phyloP scores from a whole-genome alignment of 805 yeast genomes.

The Lipomyces japonicus region DNA sequence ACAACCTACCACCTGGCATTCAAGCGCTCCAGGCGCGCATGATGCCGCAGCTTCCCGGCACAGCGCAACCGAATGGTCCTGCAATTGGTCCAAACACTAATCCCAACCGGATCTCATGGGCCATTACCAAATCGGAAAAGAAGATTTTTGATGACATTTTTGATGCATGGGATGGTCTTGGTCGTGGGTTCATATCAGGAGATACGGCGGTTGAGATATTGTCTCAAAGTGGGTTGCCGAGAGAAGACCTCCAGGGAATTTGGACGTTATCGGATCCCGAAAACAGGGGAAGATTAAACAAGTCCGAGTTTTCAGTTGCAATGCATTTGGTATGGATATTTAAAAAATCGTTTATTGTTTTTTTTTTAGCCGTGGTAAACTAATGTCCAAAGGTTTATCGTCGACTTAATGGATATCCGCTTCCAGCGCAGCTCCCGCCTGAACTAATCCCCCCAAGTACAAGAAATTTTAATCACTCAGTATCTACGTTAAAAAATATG shows the following conservation, averaged over 20 bases:
- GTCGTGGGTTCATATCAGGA: slow-evolving; percentile 71
- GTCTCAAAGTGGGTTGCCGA: slow-evolving; percentile 82
- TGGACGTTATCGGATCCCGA: slow-evolving; percentile 87
- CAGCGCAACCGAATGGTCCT: slow-evolving; percentile 39
- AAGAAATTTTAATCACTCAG: slow-evolving; percentile 65
- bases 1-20: slow-evolving; percentile 21
- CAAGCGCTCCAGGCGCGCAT: slow-evolving; percentile 46
- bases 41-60: slow-evolving; percentile 48
- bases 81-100: slow-evolving; percentile 54
- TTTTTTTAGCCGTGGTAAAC: neutral
- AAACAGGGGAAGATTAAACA: slow-evolving; percentile 76
- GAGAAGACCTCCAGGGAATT: slow-evolving; percentile 81
- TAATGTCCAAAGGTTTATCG: slow-evolving; percentile 51
- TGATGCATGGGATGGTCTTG: slow-evolving; percentile 73
- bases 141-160: slow-evolving; percentile 81
- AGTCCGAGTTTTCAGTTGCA: slow-evolving; percentile 91
- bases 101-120: slow-evolving; percentile 62
- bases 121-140: slow-evolving; percentile 85
- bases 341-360: neutral
- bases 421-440: slow-evolving; percentile 80
- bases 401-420: slow-evolving; percentile 78
- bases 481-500: slow-evolving; percentile 65
- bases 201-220: slow-evolving; percentile 79
- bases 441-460: slow-evolving; percentile 86
- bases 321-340: slow-evolving; percentile 69